Evolutionary conservation across 192 early-diverging fungal species (phyloP), one percentile per base, ranked within the genome.

Genomic region (Backusella sp.): DNA sequence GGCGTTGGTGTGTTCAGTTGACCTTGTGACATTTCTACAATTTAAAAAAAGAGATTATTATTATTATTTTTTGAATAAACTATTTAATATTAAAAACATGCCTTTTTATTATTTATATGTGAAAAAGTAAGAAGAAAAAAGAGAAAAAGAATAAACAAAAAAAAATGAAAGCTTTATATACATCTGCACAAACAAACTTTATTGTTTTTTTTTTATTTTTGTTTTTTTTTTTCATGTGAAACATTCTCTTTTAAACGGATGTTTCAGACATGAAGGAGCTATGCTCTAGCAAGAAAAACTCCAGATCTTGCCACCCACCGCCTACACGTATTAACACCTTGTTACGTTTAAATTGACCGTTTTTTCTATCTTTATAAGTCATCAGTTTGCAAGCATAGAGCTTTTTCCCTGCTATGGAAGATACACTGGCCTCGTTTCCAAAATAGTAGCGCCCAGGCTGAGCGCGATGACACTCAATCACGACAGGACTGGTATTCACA

Each of bases 281-380:
- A 73, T 89, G 86, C 44, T 90, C 88, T n/a, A 90, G 66, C 73
- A 90, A 83, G 73, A 90, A 90, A 68, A 89, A 85, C 62, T 90
- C 89, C 32, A 90, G 34, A 76, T 90, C 89, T 41, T 89, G 84
- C 86, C 87, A 90, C 30, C 89, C 88, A 15, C 89, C 89, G 19
- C 89, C 88, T 4, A 89, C 87, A 21, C 88, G 85, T 53, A 88
- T 84, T 41, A 88, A 44, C 3, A 90, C 89, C 46, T 89, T 89
- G 19, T 81, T 87, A 52, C 77, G 32, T 19, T 52, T 34, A 36
- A 41, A 39, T 32, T 74, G 41, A 1, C 66, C 73, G 30, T 39
- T 34, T 30, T 62, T 69, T 30, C 80, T 70, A 34, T 82, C 78
- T 36, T 67, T 76, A 76, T 77, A 85, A 62, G 46, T 84, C 82